Base-by-base conservation (phyloP, 2,329 filamentous ascomycete species). In the Aspergillus udagawae region DNA sequence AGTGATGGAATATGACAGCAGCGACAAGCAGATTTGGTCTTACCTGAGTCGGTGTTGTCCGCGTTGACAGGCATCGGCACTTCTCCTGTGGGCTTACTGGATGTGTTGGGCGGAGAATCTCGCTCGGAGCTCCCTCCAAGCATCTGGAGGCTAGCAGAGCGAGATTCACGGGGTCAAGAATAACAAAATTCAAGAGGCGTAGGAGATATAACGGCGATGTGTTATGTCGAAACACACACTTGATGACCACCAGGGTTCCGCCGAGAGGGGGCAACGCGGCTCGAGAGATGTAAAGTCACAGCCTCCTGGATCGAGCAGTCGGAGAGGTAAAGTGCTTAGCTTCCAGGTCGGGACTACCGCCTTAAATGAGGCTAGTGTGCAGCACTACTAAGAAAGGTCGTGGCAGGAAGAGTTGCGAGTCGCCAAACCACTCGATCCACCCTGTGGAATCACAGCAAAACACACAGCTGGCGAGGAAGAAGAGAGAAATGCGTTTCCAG, bases 61-160 rank as follows among this genome's bases (percentile, higher is more conserved):
- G 71, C 62, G 58, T 61, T 60, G 61, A 70, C 55, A 65, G 68
- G 62, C 71, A 75, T 75, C 65, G 70, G 63, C 61, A 63, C 67
- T 65, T 71, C 65, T 65, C 65, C 65, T 56, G 61, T 60, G 52
- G 67, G 60, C 58, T 65, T 60, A 60, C 65, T 64, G 49, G 67
- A 68, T 64, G 66, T 67, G 56, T 66, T 65, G 59, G 63, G 63
- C 55, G 65, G 65, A 58, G 66, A 63, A 67, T 67, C 63, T 65
- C 63, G 68, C 65, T 67, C 65, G 57, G 65, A 66, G 62, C 66
- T 72, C 61, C 66, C 67, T 67, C 68, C 68, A 65, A 67, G 62
- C 70, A 74, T 73, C 44, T 27, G 65, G 67, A 63, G 67, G 65
- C 58, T 65, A 63, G 65, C 61, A 60, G 61, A 59, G 65, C 59